Evolutionary conservation across 1,284 basidiomycete species (phyloP).

Genomic region (Cutaneotrichosporon curvatum): DNA sequence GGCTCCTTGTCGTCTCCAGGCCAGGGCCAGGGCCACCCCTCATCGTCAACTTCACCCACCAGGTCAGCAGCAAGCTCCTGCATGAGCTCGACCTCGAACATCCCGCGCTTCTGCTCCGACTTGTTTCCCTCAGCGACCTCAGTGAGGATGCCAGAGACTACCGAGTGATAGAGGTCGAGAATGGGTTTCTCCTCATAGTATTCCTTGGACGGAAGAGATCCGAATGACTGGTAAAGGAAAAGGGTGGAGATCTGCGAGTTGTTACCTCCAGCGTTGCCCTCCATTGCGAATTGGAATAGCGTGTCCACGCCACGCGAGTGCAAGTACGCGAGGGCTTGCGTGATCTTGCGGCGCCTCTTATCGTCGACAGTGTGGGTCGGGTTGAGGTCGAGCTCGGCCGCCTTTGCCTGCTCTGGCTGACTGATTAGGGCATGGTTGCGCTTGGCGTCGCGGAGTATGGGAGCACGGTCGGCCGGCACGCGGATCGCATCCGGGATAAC

Average conservation of each 20-base stretch:
- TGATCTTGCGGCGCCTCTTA: conserved; percentile 46
- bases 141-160: conserved; percentile 62
- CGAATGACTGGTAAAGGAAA: conserved; percentile 73
- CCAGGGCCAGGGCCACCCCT: conserved; percentile 68
- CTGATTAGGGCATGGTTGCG: too few relatives aligned
- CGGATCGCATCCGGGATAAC: conserved; percentile 26
- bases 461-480: conserved; percentile 9
- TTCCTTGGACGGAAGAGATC: conserved; percentile 89
- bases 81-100: conserved; percentile 3
- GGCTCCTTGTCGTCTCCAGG: conserved; percentile 28
- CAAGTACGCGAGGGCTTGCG: conserved; percentile 74
- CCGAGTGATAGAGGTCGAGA: conserved; percentile 61
- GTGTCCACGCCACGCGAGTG: conserved; percentile 77
- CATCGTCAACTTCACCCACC: conserved; percentile 21
- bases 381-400: background rate
- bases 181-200: conserved; percentile 79
- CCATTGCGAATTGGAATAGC: conserved; percentile 69
- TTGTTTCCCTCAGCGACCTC: conserved; percentile 47
- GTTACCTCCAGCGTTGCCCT: conserved; percentile 75
- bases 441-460: background rate
- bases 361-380: background rate
- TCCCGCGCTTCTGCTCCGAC: conserved; percentile 11
- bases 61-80: conserved; percentile 9
- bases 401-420: too few relatives aligned
- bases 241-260: conserved; percentile 81